These are phyloP conservation scores for Diaporthe sp. DNA, from an alignment of 2,329 filamentous ascomycete genomes.

Conservation along the genomic window DNA sequence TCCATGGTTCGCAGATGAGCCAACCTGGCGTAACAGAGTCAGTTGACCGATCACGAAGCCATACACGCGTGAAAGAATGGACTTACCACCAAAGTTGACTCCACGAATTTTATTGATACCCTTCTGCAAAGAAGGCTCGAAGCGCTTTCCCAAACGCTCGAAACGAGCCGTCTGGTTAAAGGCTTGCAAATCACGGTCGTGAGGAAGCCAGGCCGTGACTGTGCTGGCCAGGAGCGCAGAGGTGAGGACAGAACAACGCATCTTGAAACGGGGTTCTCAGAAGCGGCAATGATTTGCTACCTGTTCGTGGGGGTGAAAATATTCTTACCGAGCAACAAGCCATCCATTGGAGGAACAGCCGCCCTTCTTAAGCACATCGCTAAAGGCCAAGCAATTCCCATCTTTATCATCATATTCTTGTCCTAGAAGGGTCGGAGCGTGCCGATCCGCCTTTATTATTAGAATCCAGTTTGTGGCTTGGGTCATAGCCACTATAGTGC, in stretches of 20 bases:
- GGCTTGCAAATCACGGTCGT: neutral
- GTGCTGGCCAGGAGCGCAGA: neutral
- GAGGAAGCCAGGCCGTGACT: neutral
- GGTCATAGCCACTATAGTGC: neutral
- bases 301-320: neutral
- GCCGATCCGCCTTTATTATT: neutral
- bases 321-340: neutral
- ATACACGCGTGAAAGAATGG: slow-evolving; percentile 54
- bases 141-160: neutral
- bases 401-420: neutral
- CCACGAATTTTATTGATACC: slow-evolving; percentile 60
- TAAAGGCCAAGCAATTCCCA: neutral
- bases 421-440: neutral
- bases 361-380: neutral
- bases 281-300: neutral
- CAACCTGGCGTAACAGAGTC: neutral
- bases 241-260: neutral
- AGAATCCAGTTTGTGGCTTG: neutral
- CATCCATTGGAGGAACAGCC: neutral
- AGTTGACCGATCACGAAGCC: neutral
- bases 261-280: neutral
- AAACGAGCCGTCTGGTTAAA: neutral
- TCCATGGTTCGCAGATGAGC: slow-evolving; percentile 59
- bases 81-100: slow-evolving; percentile 66
- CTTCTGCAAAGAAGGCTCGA: neutral